A percentile compares a stretch with the other conserved stretches of the same genome.
Conservation (phyloP, 352 stramenopile genomes). For the Pythium biforme region DNA sequence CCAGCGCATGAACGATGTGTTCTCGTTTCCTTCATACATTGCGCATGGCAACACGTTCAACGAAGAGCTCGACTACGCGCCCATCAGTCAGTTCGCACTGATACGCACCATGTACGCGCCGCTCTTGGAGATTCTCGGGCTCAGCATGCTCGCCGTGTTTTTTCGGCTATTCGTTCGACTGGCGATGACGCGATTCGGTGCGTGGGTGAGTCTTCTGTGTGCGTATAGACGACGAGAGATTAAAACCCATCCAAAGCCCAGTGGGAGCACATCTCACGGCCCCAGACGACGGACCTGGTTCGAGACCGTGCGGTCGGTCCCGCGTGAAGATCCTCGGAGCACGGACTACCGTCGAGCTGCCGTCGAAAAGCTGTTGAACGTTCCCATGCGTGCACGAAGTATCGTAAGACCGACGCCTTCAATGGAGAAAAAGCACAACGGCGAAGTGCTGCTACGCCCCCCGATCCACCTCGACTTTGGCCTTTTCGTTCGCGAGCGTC, state of each 20-base stretch:
- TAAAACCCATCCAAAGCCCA: background rate
- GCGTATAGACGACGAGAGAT: background rate
- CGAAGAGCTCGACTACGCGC: constrained; percentile 19
- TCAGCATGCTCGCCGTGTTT: background rate
- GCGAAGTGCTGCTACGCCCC: constrained; percentile 15
- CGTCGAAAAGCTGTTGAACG: background rate
- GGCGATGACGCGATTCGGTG: background rate
- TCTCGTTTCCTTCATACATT: constrained; percentile 20
- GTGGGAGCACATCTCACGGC: background rate
- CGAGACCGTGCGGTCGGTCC: too few species aligned
- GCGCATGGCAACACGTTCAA: constrained; percentile 33
- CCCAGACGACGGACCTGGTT: background rate
- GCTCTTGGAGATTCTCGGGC: background rate
- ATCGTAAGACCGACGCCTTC: constrained; percentile 1
- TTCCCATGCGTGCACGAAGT: constrained; percentile 8
- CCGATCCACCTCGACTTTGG: constrained; percentile 25
- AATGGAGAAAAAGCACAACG: constrained; percentile 7
- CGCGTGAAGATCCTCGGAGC: background rate
- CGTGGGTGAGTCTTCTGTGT: background rate
- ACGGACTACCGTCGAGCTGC: background rate
- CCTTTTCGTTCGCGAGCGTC: constrained; percentile 19
- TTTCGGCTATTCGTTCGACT: background rate
- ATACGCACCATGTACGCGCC: constrained; percentile 23
- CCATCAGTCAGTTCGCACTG: constrained; percentile 16
- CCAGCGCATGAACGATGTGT: constrained; percentile 30